Percentiles rank a stretch among this genome's conserved stretches.
Evolutionary conservation across 2,329 filamentous ascomycete genomes (phyloP).

Genomic region (Fusarium transvaalense): DNA sequence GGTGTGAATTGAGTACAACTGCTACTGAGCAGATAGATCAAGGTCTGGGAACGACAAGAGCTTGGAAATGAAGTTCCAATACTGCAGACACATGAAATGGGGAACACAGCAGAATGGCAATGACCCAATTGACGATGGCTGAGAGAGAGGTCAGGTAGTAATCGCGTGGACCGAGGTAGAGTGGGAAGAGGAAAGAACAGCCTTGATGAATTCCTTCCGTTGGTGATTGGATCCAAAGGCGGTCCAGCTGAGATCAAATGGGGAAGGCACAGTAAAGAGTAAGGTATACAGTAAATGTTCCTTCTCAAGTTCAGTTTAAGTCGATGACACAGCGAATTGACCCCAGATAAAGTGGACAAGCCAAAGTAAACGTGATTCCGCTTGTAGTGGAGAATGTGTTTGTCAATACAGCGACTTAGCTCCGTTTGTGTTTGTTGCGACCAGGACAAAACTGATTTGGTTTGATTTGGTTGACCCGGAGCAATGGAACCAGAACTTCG

Average conservation of each 20-base stretch:
- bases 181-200: constrained; percentile 31
- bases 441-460: constrained; percentile 1
- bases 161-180: constrained; percentile 37
- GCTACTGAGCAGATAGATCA: constrained; percentile 34
- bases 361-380: constrained; percentile 9
- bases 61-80: constrained; percentile 38
- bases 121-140: constrained; percentile 27
- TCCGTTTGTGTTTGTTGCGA: constrained; percentile 5
- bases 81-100: constrained; percentile 47
- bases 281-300: constrained; percentile 5
- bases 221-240: constrained; percentile 5
- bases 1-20: constrained; percentile 18
- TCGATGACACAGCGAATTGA: constrained; percentile 17
- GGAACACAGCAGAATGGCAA: background rate
- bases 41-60: constrained; percentile 21
- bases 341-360: constrained; percentile 1
- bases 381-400: constrained; percentile 3
- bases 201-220: constrained; percentile 15
- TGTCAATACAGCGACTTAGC: constrained; percentile 7
- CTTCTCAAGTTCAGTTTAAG: constrained; percentile 19
- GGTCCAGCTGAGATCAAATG: constrained; percentile 27
- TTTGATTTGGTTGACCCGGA: constrained; percentile 28
- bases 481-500: constrained; percentile 43
- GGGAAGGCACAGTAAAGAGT: constrained; percentile 13
- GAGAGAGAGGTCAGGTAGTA: constrained; percentile 7